These are phyloP conservation scores for Jatropha curcas DNA, from an alignment of 345 rosid species.

Conservation along the genomic window DNA sequence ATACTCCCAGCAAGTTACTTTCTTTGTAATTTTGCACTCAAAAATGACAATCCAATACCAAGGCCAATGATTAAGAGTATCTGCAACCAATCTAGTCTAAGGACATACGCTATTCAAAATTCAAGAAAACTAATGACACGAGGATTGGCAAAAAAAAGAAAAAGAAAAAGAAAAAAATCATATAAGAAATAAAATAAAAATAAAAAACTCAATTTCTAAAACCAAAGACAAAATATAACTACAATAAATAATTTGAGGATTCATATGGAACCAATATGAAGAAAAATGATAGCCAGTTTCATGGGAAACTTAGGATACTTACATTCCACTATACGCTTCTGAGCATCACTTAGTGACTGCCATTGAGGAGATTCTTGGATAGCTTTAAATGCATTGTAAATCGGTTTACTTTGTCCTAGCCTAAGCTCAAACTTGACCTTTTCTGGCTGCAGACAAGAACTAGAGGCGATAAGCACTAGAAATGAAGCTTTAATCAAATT, in stretches of 20 bases:
- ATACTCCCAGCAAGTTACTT: background rate
- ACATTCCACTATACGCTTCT: conserved; percentile 73
- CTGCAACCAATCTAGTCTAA: background rate
- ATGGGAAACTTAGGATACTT: conserved; percentile 23
- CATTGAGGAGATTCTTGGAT: conserved; percentile 69
- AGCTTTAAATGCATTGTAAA: conserved; percentile 71
- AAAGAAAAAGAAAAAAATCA: no score
- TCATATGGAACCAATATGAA: background rate
- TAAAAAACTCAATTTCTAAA: background rate
- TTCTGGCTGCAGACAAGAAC: conserved; percentile 54
- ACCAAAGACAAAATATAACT: background rate
- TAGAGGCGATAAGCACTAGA: conserved; percentile 17
- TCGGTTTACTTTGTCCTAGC: conserved; percentile 77
- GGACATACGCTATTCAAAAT: background rate
- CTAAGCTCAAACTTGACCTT: conserved; percentile 73
- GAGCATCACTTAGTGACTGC: conserved; percentile 61
- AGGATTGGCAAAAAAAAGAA: background rate
- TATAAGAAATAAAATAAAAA: no score
- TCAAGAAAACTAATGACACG: background rate
- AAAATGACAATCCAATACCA: background rate
- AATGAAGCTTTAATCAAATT: background rate
- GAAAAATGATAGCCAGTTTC: background rate
- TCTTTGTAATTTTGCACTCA: background rate
- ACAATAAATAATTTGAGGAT: background rate
- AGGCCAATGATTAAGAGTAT: background rate